Base-by-base conservation (phyloP, 306 rosid genomes). In the Luffa aegyptiaca region DNA sequence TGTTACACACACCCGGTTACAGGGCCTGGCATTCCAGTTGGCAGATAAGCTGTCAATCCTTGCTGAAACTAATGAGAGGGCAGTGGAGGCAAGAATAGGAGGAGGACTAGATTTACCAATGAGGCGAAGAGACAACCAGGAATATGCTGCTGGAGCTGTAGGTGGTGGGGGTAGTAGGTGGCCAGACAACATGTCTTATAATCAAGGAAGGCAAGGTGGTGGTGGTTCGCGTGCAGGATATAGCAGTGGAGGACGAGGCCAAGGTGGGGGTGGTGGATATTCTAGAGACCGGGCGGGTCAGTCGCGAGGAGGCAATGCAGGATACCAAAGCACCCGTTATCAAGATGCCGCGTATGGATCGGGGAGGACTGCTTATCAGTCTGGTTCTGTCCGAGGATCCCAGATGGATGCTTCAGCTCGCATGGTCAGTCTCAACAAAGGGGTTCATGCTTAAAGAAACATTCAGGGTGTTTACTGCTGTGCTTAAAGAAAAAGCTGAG, bases 41-140 rank as follows among this genome's bases (percentile, higher is more conserved):
- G 89, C 98, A 2, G 97, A 94, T 82, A 92, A 92, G 84, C 68
- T 94, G 75, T 77, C 98, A 42, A 87, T 92, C 84, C 88, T 94
- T 56, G 93, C 93, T 6, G 98, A 94, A 86, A 90, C 90, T 74
- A 94, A 94, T 72, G 98, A 94, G 81, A 92, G 98, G 76, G 98
- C 98, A 35, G 71, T 80, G n/a, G 98, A 94, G 82, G 94, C 91
- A 35, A 90, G 93, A 76, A 53, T 88, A 10, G 95, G 98, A 18
- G 97, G 98, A 82, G 97, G 93, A 53, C 58, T 93, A 84, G 98
- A 94, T 84, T 86, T 92, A 79, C 94, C 92, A 65, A 41, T 61
- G 57, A 90, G 96, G 86, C 89, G 98, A 6, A 91, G 98, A 83
- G 98, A 94, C 63, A 80, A 82, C 83, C 98, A 92, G 84, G 98